These are phyloP conservation scores for Sisymbrium irio DNA, from an alignment of 345 rosid species.

Conservation along the genomic window DNA sequence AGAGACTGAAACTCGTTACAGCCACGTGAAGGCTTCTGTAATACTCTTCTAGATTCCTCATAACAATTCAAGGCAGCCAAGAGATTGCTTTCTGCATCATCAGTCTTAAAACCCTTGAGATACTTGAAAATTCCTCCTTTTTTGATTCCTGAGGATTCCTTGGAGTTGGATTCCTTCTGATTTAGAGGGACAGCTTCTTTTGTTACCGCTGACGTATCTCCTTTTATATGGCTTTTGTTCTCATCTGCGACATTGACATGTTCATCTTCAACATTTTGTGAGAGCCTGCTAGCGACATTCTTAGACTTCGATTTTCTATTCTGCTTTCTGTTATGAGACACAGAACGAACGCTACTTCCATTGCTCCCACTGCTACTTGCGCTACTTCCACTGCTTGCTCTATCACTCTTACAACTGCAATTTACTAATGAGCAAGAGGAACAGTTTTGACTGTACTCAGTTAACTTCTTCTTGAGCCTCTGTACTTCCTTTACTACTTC, in stretches of 20 bases:
- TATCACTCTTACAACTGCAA: conserved; percentile 89
- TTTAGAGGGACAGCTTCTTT: conserved; percentile 27
- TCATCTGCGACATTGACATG: conserved; percentile 29
- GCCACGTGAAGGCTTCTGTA: conserved; percentile 53
- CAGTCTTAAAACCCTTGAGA: conserved; percentile 42
- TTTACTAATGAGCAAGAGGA: conserved; percentile 79
- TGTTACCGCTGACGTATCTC: conserved; percentile 19
- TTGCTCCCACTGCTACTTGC: conserved; percentile 82
- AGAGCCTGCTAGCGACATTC: conserved; percentile 27
- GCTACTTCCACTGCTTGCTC: conserved; percentile 91
- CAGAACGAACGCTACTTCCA: conserved; percentile 40
- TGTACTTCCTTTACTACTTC: conserved; percentile 86
- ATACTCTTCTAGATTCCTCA: conserved; percentile 69
- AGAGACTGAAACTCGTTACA: conserved; percentile 59
- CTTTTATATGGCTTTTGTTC: conserved; percentile 25
- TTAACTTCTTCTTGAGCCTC: conserved; percentile 76
- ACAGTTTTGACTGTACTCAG: conserved; percentile 58
- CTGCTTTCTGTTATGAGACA: conserved; percentile 56
- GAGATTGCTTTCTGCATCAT: conserved; percentile 66
- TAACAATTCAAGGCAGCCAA: conserved; percentile 66
- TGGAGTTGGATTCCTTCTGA: conserved; percentile 31
- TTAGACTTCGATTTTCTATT: conserved; percentile 48
- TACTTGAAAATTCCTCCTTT: conserved; percentile 89
- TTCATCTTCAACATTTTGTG: conserved; percentile 41
- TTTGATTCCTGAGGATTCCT: conserved; percentile 35